Evolutionary conservation across 2,329 filamentous ascomycete species (phyloP).

Genomic region (Clonostachys sp.): DNA sequence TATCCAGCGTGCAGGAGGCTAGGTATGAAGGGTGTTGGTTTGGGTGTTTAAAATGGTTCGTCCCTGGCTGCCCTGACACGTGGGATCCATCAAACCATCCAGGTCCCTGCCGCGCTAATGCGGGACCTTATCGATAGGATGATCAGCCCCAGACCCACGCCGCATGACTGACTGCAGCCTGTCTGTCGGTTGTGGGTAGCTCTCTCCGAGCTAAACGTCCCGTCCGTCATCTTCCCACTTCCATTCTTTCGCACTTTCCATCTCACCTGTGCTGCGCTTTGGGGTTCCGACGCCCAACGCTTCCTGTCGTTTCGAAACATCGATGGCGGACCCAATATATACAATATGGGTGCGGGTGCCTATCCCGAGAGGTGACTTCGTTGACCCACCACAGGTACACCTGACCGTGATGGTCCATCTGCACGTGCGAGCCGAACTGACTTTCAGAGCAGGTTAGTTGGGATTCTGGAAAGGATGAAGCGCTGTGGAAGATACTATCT

Average conservation of each 20-base stretch:
- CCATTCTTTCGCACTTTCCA: background rate
- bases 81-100: no score
- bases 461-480: constrained; percentile 81
- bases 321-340: constrained; percentile 46
- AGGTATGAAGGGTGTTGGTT: no score
- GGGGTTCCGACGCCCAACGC: background rate
- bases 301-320: background rate
- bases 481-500: constrained; percentile 86
- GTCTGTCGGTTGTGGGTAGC: background rate
- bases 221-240: background rate
- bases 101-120: background rate
- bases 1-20: no score
- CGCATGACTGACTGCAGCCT: background rate
- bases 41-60: no score
- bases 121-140: constrained; percentile 2
- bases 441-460: constrained; percentile 66
- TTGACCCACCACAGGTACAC: constrained; percentile 80
- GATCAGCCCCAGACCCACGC: background rate
- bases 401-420: background rate
- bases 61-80: no score
- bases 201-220: background rate
- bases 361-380: constrained; percentile 79
- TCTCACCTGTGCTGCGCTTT: background rate
- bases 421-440: constrained; percentile 1
- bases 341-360: constrained; percentile 89